phyloP scores from a whole-genome alignment of 805 yeast species.

The Sugiyamaella smithiae region DNA sequence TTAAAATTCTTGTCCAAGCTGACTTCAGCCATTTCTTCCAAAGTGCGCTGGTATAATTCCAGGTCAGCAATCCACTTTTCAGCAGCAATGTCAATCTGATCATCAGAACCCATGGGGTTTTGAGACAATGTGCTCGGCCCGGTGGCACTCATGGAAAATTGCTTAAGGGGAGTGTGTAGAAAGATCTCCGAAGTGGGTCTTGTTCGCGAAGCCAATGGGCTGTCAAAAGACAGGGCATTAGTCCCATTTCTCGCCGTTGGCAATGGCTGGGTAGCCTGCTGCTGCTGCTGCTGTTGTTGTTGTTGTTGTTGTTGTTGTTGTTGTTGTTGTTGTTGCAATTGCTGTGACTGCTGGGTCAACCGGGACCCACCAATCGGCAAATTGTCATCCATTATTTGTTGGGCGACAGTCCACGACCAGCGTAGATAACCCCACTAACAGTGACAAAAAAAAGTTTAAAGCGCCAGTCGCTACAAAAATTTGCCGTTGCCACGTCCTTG shows the following conservation, averaged over 20 bases:
- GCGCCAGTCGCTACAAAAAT: too few relatives aligned
- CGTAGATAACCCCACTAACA: background rate
- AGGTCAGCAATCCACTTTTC: constrained; percentile 36
- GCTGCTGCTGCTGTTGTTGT: constrained; percentile 11
- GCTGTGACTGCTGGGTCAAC: constrained; percentile 5
- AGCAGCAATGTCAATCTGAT: constrained; percentile 27
- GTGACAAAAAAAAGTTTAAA: background rate
- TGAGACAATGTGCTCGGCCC: constrained; percentile 5
- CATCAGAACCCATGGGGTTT: background rate
- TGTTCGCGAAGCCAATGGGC: constrained; percentile 22
- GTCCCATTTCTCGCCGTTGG: background rate
- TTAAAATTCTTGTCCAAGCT: constrained; percentile 31
- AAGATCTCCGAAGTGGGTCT: constrained; percentile 29
- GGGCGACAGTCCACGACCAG: constrained; percentile 1
- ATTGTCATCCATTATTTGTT: background rate
- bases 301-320: too few relatives aligned
- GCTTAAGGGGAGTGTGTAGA: constrained; percentile 22
- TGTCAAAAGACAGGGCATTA: constrained; percentile 16
- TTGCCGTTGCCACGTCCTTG: too few relatives aligned
- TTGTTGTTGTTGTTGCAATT: constrained; percentile 11
- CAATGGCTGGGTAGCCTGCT: constrained; percentile 10
- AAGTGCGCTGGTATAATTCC: constrained; percentile 31
- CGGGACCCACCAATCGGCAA: background rate
- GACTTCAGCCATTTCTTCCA: constrained; percentile 34
- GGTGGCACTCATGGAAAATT: constrained; percentile 2